Evolutionary conservation across 257 asterid species (phyloP).

Genomic region (Scutellaria baicalensis): DNA sequence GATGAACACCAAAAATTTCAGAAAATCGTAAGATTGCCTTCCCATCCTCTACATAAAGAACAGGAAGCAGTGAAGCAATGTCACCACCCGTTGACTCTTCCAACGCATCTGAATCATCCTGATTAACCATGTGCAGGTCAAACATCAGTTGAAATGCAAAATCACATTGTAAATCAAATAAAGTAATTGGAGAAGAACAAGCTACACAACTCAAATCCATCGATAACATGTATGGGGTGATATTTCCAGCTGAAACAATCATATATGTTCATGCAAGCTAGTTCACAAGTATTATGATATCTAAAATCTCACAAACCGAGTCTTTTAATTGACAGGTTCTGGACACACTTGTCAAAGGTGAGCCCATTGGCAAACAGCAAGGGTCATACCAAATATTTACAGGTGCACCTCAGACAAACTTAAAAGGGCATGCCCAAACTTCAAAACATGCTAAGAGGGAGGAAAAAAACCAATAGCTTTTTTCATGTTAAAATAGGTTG

Average conservation of each 20-base stretch:
- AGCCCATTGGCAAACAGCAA: too few relatives aligned
- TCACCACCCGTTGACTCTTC: constrained; percentile 43
- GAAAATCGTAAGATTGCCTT: constrained; percentile 78
- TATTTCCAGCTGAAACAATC: neutral
- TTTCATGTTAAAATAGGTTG: too few relatives aligned
- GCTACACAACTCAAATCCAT: neutral
- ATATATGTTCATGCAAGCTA: neutral
- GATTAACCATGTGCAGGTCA: constrained; percentile 26
- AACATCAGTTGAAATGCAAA: constrained; percentile 17
- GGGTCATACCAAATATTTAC: too few relatives aligned
- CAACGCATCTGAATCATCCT: constrained; percentile 51
- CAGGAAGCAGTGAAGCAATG: constrained; percentile 67
- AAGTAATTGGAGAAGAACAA: neutral
- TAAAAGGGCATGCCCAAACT: too few relatives aligned
- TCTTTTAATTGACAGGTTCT: too few relatives aligned
- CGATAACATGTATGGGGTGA: neutral
- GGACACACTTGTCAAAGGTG: too few relatives aligned
- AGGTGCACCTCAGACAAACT: too few relatives aligned
- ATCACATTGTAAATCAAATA: constrained; percentile 8
- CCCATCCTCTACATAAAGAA: constrained; percentile 88
- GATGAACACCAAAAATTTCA: constrained; percentile 80
- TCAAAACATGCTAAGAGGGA: too few relatives aligned
- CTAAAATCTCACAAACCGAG: neutral
- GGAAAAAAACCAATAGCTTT: too few relatives aligned
- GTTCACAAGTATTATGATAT: neutral